phyloP scores from a whole-genome alignment of 2,329 filamentous ascomycete genomes.

The Verticillium zaregamsianum region DNA sequence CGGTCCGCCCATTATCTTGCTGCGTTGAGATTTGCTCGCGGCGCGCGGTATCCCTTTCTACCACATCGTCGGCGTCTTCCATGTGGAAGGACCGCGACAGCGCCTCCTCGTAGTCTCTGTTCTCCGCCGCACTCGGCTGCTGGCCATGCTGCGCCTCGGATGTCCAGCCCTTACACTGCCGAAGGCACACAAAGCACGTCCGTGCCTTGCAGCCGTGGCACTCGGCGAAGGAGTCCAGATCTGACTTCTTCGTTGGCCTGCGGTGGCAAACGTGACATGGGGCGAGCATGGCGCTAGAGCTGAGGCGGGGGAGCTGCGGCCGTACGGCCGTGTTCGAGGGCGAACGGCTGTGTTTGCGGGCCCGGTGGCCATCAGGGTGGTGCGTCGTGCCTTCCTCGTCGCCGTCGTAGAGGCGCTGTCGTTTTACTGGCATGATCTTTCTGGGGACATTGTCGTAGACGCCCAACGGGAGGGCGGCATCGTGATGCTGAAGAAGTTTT shows the following conservation, averaged over 20 bases:
- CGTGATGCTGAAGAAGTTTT: not conserved
- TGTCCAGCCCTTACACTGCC: slow-evolving; percentile 53
- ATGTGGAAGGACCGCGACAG: slow-evolving; percentile 44
- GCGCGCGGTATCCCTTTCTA: not conserved
- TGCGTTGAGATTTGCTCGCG: not conserved
- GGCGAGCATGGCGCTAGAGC: slow-evolving; percentile 28
- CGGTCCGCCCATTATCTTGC: not conserved
- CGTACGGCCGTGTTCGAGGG: too few species aligned
- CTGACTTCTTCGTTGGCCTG: slow-evolving; percentile 58
- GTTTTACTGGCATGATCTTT: slow-evolving; percentile 1
- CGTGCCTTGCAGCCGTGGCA: slow-evolving; percentile 59
- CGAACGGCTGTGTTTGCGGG: slow-evolving; percentile 1
- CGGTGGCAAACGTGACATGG: slow-evolving; percentile 67
- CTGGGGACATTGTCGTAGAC: not conserved
- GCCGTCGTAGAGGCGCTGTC: not conserved
- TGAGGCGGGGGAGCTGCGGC: slow-evolving; percentile 9
- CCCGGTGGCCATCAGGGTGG: not conserved
- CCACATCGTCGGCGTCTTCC: slow-evolving; percentile 39
- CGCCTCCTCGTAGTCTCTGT: slow-evolving; percentile 21
- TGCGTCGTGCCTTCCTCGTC: not conserved
- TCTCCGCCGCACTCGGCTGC: slow-evolving; percentile 3
- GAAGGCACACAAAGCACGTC: slow-evolving; percentile 66
- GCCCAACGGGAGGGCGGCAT: not conserved
- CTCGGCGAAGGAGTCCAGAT: slow-evolving; percentile 62
- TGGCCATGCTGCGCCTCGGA: slow-evolving; percentile 8